Conservation (phyloP, 1,284 basidiomycete genomes). For the Coniophora puteana region DNA sequence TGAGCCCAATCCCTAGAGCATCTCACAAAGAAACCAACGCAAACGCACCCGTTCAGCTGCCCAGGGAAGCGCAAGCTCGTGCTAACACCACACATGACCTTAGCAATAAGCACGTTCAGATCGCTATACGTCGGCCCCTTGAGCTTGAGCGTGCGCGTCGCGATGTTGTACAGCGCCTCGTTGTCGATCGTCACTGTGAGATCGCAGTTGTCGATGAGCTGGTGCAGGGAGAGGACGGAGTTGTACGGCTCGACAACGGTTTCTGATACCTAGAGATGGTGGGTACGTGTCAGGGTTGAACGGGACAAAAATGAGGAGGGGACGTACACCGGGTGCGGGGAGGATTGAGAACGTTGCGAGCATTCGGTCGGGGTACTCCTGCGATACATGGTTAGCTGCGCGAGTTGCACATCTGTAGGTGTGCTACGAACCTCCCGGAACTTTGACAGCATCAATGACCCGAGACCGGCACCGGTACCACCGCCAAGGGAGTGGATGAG, state of each 20-base stretch:
- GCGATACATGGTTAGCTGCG: constrained; percentile 16
- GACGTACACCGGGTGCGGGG: constrained; percentile 79
- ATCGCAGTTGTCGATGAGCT: constrained; percentile 90
- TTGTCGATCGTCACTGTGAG: constrained; percentile 92
- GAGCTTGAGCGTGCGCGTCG: constrained; percentile 71
- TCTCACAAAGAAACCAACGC: not conserved
- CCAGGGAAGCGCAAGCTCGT: constrained; percentile 93
- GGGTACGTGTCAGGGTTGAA: constrained; percentile 10
- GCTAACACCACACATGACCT: constrained; percentile 88
- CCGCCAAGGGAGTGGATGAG: constrained; percentile 92
- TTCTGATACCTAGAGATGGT: constrained; percentile 70
- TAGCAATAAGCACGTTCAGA: constrained; percentile 81
- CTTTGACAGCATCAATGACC: constrained; percentile 80
- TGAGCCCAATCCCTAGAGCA: not conserved
- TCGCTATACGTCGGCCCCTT: constrained; percentile 70
- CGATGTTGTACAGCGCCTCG: constrained; percentile 91
- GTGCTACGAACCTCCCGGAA: constrained; percentile 61
- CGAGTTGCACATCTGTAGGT: not conserved
- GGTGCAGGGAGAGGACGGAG: constrained; percentile 85
- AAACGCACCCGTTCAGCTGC: constrained; percentile 77
- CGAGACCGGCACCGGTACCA: constrained; percentile 88
- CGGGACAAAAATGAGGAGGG: constrained; percentile 1
- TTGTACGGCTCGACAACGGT: constrained; percentile 98
- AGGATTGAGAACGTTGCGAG: constrained; percentile 90
- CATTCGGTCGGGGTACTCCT: constrained; percentile 93